Evolutionary conservation across 805 yeast species (phyloP), one percentile per base, ranked within the genome.

Genomic region (Pichia californica): DNA sequence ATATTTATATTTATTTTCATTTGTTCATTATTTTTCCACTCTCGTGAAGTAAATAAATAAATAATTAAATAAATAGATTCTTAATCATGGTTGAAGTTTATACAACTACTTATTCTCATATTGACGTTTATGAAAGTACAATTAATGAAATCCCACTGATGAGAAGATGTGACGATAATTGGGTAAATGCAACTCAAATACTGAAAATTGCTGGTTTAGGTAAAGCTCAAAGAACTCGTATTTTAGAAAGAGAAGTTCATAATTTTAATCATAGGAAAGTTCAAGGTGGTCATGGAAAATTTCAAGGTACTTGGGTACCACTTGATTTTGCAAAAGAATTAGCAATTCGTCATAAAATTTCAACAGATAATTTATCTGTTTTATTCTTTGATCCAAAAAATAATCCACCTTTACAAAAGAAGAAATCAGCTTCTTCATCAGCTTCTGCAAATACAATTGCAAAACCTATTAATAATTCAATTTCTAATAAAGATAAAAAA

Each of bases 141-240:
- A 74, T 85, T 33, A 69, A 76, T 28, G 86, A 81, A 41, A 82
- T 83, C 29, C 85, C 88, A 21, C 73, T 85, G 41, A 93, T 93
- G 98, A 77, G 98, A 54, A 72, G 98, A 45, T 81, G 86, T 48
- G 71, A 75, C 39, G 99, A 93, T 61, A 85, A 89, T 53, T 93
- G 98, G 98, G 88, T 93, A 43, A 85, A 85, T 57, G 88, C 88
- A 19, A 85, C 94, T 0, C 95, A 85, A 58, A 81, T 84, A 30
- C 67, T 85, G 52, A 84, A 85, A 58, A 78, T 84, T 47, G 88
- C 89, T 30, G 77, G 81, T 47, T 81, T 80, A 54, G 83, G 87
- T 34, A 85, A 85, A 62, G 84, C 89, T 2, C 83, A 81, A 55
- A 66, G 95, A 61, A 84, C 93, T 2, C 77, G 83, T 55, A 75